Evolutionary conservation across 352 stramenopile species (phyloP).

Genomic region (Globisporangium polare): DNA sequence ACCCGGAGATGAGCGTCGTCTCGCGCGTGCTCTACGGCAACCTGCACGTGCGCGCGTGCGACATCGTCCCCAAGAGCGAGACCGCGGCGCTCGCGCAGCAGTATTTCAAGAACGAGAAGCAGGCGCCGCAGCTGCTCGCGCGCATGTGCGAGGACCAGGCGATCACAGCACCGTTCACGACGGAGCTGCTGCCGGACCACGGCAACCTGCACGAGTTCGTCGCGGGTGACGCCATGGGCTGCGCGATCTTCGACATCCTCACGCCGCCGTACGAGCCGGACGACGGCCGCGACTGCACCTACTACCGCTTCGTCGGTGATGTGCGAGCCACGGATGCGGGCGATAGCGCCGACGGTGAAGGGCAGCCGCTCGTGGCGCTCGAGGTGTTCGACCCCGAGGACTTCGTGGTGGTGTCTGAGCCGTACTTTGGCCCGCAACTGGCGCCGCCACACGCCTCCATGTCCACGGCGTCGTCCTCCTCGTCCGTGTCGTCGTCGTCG

Average conservation of each 20-base stretch:
- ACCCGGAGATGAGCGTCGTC: slow-evolving; percentile 83
- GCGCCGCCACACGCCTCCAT: background rate
- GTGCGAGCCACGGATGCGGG: slow-evolving; percentile 10
- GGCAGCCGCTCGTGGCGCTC: slow-evolving; percentile 23
- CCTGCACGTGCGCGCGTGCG: slow-evolving; percentile 60
- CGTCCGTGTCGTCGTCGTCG: slow-evolving; percentile 5
- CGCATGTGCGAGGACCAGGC: slow-evolving; percentile 36
- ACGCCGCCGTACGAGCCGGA: slow-evolving; percentile 76
- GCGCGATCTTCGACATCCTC: slow-evolving; percentile 84
- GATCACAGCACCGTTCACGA: slow-evolving; percentile 56
- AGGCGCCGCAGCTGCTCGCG: slow-evolving; percentile 21
- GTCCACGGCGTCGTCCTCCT: slow-evolving; percentile 1
- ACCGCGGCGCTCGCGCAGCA: background rate
- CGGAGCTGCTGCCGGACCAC: slow-evolving; percentile 58
- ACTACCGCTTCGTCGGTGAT: slow-evolving; percentile 52
- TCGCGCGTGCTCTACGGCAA: slow-evolving; percentile 77
- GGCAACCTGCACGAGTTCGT: slow-evolving; percentile 82
- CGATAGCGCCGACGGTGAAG: slow-evolving; percentile 1
- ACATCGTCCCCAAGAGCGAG: slow-evolving; percentile 28
- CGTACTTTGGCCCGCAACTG: slow-evolving; percentile 43
- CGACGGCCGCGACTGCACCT: slow-evolving; percentile 66
- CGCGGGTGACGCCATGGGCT: slow-evolving; percentile 62
- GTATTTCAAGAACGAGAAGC: background rate
- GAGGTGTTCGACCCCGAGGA: slow-evolving; percentile 46
- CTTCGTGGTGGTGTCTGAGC: slow-evolving; percentile 52